Evolutionary conservation across 78 protist genomes (phyloP).

Genomic region (Dictyostelium capitatum): DNA sequence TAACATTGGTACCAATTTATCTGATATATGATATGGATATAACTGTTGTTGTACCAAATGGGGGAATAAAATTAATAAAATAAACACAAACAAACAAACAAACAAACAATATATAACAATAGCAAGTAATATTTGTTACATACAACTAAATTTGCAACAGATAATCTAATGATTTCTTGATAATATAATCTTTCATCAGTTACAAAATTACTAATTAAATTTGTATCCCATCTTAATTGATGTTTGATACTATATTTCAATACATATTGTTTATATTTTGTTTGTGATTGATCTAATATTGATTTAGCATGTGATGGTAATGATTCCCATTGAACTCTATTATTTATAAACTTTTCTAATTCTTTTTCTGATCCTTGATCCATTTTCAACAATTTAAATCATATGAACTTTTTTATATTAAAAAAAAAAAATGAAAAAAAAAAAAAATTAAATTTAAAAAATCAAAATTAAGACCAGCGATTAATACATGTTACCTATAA

Average conservation of each 20-base stretch:
- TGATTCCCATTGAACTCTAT: conserved; percentile 73
- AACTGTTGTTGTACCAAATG: too few relatives aligned
- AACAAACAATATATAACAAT: background rate
- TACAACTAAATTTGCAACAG: conserved; percentile 69
- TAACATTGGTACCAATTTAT: conserved; percentile 48
- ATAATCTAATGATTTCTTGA: conserved; percentile 75
- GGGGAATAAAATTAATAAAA: background rate
- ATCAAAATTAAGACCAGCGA: too few relatives aligned
- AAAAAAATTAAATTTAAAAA: background rate
- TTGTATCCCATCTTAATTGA: conserved; percentile 86
- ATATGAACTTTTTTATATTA: background rate
- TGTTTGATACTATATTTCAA: conserved; percentile 75
- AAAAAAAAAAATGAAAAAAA: background rate
- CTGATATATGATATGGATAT: conserved; percentile 84
- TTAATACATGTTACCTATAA: too few relatives aligned
- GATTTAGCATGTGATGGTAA: conserved; percentile 76
- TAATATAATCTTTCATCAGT: conserved; percentile 80
- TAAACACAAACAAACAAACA: background rate
- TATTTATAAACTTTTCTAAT: conserved; percentile 66
- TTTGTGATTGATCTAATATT: conserved; percentile 67
- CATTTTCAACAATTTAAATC: too few relatives aligned
- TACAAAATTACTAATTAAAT: conserved; percentile 46
- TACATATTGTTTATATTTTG: conserved; percentile 71
- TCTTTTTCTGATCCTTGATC: conserved; percentile 81
- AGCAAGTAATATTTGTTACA: too few relatives aligned